Base-by-base conservation (phyloP, 495 filamentous ascomycete genomes). In the Jackrogersella minutella region DNA sequence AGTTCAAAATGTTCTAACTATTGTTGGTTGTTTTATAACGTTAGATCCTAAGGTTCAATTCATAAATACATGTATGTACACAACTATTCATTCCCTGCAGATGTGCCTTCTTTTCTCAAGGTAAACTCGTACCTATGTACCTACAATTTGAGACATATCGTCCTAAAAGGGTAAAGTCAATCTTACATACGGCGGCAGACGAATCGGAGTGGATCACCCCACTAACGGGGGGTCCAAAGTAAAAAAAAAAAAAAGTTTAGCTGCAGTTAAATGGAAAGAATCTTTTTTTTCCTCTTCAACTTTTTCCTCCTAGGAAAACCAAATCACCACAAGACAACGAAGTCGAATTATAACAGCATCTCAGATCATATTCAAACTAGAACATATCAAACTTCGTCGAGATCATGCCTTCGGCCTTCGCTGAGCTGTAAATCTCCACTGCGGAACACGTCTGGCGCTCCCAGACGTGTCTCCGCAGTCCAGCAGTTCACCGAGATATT, bases 381-480 rank as follows among this genome's bases (percentile, higher is more conserved):
- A 69, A 70, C 68, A 73, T 67, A 82, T n/a, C 58, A 57, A 84
- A 87, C 89, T 91, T 90, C 87, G 92, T 96, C 91, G 87, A 92
- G 83, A 86, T 78, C 81, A 88, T 88, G 88, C 90, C 88, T 80
- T 85, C 90, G 90, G 90, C 90, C 81, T 85, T 92, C 90, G 91
- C 87, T 92, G 91, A 90, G 91, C 91, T 96, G 90, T 96, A 91
- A 93, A 91, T 82, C 81, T 85, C 86, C 89, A 87, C 92, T 93
- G 89, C 87, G 88, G 88, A 83, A 83, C 80, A 73, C 83, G 82
- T 77, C 76, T 71, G 77, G 68, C 72, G 56, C 44, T 63, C 46
- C 73, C 63, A 66, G 77, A 71, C 77, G 73, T 80, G 81, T 82
- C 82, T n/a, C 77, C 82, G 85, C 84, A 85, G 86, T 86, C 89